A percentile compares a stretch with the other conserved stretches of the same genome.
Conservation (phyloP, 768 basidiomycete species). For the Lentinus tigrinus region DNA sequence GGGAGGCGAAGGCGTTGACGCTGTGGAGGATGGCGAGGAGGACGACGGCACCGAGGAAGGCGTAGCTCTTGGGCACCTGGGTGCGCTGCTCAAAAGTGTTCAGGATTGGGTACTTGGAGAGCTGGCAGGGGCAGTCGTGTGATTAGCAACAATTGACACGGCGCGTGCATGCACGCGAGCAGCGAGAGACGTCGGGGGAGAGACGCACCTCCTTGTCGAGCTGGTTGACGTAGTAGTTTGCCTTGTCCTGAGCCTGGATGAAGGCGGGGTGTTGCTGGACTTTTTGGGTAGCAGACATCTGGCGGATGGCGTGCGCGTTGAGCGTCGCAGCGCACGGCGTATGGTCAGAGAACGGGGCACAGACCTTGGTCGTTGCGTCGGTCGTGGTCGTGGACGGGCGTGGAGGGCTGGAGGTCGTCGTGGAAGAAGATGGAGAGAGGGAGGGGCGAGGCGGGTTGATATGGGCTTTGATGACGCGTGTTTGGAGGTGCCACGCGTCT, state of each 20-base stretch:
- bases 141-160: slow-evolving; percentile 7
- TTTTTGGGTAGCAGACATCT: slow-evolving; percentile 80
- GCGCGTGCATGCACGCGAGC: background rate
- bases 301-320: slow-evolving; percentile 1
- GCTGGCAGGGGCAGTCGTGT: slow-evolving; percentile 40
- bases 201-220: slow-evolving; percentile 92
- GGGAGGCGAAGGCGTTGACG: slow-evolving; percentile 88
- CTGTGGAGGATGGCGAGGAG: slow-evolving; percentile 75
- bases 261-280: slow-evolving; percentile 86
- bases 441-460: slow-evolving; percentile 30
- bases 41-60: slow-evolving; percentile 69
- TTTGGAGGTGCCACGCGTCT: slow-evolving; percentile 47
- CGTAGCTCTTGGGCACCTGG: slow-evolving; percentile 89
- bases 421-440: slow-evolving; percentile 19
- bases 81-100: slow-evolving; percentile 86
- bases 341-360: background rate
- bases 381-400: slow-evolving; percentile 5
- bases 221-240: slow-evolving; percentile 76
- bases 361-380: slow-evolving; percentile 12
- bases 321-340: background rate
- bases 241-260: slow-evolving; percentile 82
- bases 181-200: background rate
- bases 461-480: slow-evolving; percentile 58
- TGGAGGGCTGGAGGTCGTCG: slow-evolving; percentile 10
- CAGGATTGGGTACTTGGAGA: slow-evolving; percentile 84